Evolutionary conservation across 768 basidiomycete species (phyloP).

Genomic region (Tulasnella sp.): DNA sequence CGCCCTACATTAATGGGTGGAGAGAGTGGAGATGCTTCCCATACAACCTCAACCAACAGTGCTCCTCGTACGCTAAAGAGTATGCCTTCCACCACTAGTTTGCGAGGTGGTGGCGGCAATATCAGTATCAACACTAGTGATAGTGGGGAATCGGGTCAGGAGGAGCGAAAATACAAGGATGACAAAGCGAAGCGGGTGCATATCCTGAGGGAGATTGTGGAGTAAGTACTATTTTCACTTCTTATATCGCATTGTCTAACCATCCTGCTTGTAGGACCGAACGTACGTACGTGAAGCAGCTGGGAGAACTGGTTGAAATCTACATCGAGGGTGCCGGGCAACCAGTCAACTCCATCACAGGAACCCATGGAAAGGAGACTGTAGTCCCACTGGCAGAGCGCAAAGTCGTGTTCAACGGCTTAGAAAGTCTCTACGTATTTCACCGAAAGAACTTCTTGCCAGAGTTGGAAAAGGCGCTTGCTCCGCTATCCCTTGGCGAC

Average conservation of each 20-base stretch:
- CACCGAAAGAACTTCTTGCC: slow-evolving; percentile 89
- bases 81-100: slow-evolving; percentile 44
- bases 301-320: slow-evolving; percentile 87
- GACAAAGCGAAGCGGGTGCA: slow-evolving; percentile 74
- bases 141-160: slow-evolving; percentile 52
- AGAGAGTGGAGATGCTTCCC: background rate
- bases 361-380: slow-evolving; percentile 58
- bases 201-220: slow-evolving; percentile 81
- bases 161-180: slow-evolving; percentile 84
- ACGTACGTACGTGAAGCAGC: slow-evolving; percentile 84
- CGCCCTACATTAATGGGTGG: slow-evolving; percentile 31
- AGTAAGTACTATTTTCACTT: slow-evolving; percentile 40
- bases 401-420: slow-evolving; percentile 79
- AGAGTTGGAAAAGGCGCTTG: slow-evolving; percentile 66
- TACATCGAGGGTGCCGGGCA: slow-evolving; percentile 79
- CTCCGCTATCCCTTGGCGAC: slow-evolving; percentile 45
- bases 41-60: background rate
- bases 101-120: slow-evolving; percentile 50
- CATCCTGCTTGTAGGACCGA: slow-evolving; percentile 54
- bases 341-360: slow-evolving; percentile 48
- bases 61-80: slow-evolving; percentile 41
- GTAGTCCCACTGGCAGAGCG: slow-evolving; percentile 76
- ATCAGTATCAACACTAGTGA: slow-evolving; percentile 51
- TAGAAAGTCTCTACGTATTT: slow-evolving; percentile 83
- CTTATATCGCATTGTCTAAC: slow-evolving; percentile 5